Percentiles rank a stretch among this genome's conserved stretches.
These are phyloP conservation scores for Betula pendula DNA, from an alignment of 306 rosid species.

Conservation along the genomic window DNA sequence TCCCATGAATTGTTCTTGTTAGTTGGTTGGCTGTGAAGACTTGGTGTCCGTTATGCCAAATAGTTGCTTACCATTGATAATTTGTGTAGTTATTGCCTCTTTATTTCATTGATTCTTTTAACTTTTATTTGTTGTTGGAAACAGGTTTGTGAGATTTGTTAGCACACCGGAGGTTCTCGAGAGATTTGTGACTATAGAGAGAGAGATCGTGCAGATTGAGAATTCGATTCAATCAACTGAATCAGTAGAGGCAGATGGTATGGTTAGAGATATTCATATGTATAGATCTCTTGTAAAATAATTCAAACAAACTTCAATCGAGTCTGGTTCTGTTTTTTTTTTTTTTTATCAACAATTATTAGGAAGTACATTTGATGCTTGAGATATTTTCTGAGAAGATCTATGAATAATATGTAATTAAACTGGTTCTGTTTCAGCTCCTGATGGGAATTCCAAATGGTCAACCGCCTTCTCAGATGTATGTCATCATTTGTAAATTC, in stretches of 20 bases:
- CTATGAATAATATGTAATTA: background rate
- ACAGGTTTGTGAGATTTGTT: constrained; percentile 91
- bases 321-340: background rate
- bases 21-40: background rate
- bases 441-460: constrained; percentile 53
- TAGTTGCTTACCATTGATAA: background rate
- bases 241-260: constrained; percentile 68
- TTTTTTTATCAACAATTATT: background rate
- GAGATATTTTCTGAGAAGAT: background rate
- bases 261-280: constrained; percentile 9
- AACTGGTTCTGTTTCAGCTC: constrained; percentile 26
- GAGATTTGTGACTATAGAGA: constrained; percentile 90
- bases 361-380: background rate
- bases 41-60: background rate
- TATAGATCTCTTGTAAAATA: constrained; percentile 17
- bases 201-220: constrained; percentile 93
- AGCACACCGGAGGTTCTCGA: constrained; percentile 93
- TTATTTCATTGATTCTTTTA: background rate
- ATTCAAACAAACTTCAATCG: too few species aligned
- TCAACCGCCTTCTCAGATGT: constrained; percentile 52
- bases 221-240: constrained; percentile 70
- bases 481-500: constrained; percentile 14
- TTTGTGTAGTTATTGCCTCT: constrained; percentile 4
- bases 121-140: constrained; percentile 8
- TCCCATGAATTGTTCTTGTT: background rate